These are phyloP conservation scores for Lactifluus pinguis DNA, from an alignment of 768 basidiomycete genomes.

Conservation along the genomic window DNA sequence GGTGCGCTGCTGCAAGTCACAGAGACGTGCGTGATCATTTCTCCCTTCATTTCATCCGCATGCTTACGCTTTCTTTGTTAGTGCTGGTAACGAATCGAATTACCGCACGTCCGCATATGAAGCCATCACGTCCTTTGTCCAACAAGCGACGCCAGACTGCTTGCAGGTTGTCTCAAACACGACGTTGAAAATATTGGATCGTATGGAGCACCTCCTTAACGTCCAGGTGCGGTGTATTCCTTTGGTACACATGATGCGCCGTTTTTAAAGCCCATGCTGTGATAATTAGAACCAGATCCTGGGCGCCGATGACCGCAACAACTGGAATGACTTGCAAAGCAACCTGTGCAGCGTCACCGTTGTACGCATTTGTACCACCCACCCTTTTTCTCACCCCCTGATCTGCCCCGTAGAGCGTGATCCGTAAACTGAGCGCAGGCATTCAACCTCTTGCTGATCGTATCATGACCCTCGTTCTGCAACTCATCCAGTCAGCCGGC, in stretches of 20 bases:
- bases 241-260: background rate
- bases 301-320: conserved; percentile 92
- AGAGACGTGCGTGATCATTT: conserved; percentile 53
- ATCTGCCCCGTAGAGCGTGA: conserved; percentile 48
- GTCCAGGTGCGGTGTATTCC: conserved; percentile 53
- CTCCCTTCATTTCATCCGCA: background rate
- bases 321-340: conserved; percentile 97
- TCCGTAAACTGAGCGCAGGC: conserved; percentile 73
- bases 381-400: background rate
- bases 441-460: conserved; percentile 87
- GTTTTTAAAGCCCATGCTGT: background rate
- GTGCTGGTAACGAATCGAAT: conserved; percentile 81
- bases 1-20: conserved; percentile 78
- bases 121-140: conserved; percentile 81
- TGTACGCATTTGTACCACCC: conserved; percentile 36
- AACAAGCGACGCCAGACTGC: conserved; percentile 71
- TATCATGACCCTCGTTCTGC: conserved; percentile 87
- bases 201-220: conserved; percentile 81
- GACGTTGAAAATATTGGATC: conserved; percentile 67
- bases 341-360: conserved; percentile 89
- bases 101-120: conserved; percentile 95
- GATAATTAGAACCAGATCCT: conserved; percentile 74
- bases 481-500: conserved; percentile 76
- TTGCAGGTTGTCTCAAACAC: conserved; percentile 78
- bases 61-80: conserved; percentile 25